Evolutionary conservation across 129 eudicot genomes (phyloP).

Genomic region (Smallanthus sonchifolius): DNA sequence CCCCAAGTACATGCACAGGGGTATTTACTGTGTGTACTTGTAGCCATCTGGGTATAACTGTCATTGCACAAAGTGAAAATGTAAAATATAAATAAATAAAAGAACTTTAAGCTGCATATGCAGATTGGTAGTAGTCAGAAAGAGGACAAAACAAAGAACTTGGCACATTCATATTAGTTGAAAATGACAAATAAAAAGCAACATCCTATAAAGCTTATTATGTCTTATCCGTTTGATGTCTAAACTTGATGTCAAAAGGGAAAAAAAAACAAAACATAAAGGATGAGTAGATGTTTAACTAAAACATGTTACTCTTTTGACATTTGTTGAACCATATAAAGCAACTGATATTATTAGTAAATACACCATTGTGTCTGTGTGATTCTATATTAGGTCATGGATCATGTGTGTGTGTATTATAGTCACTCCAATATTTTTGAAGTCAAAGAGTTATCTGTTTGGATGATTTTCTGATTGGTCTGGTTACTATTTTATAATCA

Average conservation of each 20-base stretch:
- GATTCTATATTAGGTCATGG: conserved; percentile 15
- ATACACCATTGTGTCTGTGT: conserved; percentile 11
- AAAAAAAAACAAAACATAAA: conserved; percentile 19
- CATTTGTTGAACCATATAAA: conserved; percentile 27
- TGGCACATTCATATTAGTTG: conserved; percentile 24
- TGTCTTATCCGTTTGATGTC: conserved; percentile 18
- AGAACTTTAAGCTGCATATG: conserved; percentile 9
- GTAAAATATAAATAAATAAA: background rate
- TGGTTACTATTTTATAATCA: conserved; percentile 19
- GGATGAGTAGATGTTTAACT: conserved; percentile 36
- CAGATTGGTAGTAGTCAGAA: conserved; percentile 21
- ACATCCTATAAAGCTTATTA: conserved; percentile 16
- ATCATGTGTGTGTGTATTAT: background rate
- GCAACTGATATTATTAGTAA: conserved; percentile 11
- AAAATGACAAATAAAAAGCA: conserved; percentile 24
- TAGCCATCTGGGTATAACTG: background rate
- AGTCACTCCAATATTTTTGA: no score
- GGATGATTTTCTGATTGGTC: conserved; percentile 20
- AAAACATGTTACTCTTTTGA: conserved; percentile 9
- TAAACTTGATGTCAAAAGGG: conserved; percentile 4
- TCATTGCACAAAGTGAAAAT: background rate
- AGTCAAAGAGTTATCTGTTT: conserved; percentile 20
- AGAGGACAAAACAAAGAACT: conserved; percentile 18
- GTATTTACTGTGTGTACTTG: no score
- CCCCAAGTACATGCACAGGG: no score